Evolutionary conservation across 371 early-diverging fungal genomes (phyloP).

Genomic region (Antonospora locustae): DNA sequence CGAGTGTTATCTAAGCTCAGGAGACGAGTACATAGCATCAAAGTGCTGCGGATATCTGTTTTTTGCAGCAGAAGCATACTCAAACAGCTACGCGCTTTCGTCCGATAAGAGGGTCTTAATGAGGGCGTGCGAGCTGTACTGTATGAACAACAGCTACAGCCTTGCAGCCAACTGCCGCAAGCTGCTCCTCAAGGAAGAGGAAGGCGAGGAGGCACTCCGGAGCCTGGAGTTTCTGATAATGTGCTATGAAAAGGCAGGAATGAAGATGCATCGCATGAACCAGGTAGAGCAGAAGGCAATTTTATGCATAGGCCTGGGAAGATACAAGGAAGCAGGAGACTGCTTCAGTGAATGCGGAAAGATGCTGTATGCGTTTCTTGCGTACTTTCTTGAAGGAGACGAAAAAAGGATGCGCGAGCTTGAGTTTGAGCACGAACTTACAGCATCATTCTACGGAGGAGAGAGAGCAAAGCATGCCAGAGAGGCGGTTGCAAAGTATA

Average conservation of each 20-base stretch:
- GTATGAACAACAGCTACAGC: slow-evolving; percentile 13
- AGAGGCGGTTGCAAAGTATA: slow-evolving; percentile 10
- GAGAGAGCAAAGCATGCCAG: slow-evolving; percentile 3
- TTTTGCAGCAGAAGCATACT: no score
- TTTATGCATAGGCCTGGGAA: slow-evolving; percentile 3
- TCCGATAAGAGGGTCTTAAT: no score
- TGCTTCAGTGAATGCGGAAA: slow-evolving; percentile 1
- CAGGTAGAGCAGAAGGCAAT: slow-evolving; percentile 5
- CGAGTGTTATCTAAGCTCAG: no score
- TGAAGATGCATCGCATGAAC: slow-evolving; percentile 12
- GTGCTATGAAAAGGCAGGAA: slow-evolving; percentile 16
- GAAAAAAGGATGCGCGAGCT: slow-evolving; percentile 6
- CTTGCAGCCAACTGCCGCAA: slow-evolving; percentile 8
- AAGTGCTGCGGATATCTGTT: no score
- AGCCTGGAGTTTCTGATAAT: slow-evolving; percentile 1
- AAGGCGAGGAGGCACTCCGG: background rate
- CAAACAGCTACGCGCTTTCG: no score
- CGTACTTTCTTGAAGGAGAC: slow-evolving; percentile 3
- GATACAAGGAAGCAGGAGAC: slow-evolving; percentile 9
- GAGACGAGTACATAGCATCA: no score
- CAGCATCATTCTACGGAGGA: slow-evolving; percentile 1
- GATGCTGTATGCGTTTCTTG: slow-evolving; percentile 13
- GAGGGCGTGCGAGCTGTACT: no score
- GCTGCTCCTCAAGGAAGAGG: slow-evolving; percentile 1
- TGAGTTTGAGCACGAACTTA: slow-evolving; percentile 11